Evolutionary conservation across 495 filamentous ascomycete genomes (phyloP), one percentile per base, ranked within the genome.

Genomic region (Aspergillus bertholletiae): DNA sequence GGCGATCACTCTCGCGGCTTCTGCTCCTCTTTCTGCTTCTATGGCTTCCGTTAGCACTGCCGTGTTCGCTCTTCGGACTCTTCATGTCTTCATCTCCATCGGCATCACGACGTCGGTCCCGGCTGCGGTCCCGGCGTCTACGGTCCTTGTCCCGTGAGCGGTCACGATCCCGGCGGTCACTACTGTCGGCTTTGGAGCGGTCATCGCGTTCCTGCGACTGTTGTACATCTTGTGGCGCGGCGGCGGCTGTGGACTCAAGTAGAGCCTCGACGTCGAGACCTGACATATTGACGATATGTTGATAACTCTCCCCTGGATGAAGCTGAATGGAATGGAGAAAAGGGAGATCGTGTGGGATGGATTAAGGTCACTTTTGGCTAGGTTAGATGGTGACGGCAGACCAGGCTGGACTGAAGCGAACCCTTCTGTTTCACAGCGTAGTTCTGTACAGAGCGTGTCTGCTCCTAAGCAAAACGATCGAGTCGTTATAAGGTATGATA

Each of bases 201-300:
- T 82, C 81, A 72, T 85, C 79, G 53, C 67, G 70, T 52, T 86
- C 83, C 55, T 81, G 80, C 52, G 78, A 68, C 49, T 75, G 76
- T 51, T 74, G 65, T 44, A 79, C 68, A 39, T 83, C 74, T 59
- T 84, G 83, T 44, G 79, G 75, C 11, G 72, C 58, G 32, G 74
- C 75, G 59, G 81, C 85, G 37, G 92, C 92, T 60, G 92, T 92
- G 30, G 89, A 90, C 75, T 96, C 92, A 63, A 96, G 83, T 56
- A 96, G 85, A 63, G 92, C 92, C 81, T 96, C 92, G 62, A 96
- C 90, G 70, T 96, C 90, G 66, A 95, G 80, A 73, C 87, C 87
- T 69, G 92, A 93, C 92, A 96, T 96, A 46, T 62, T 75, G 61
- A 49, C 53, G 35, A 51, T 56, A 52, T 51, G 32, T 23, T 58